Conservation (phyloP, 345 rosid genomes). For the Rubroshorea leprosula region DNA sequence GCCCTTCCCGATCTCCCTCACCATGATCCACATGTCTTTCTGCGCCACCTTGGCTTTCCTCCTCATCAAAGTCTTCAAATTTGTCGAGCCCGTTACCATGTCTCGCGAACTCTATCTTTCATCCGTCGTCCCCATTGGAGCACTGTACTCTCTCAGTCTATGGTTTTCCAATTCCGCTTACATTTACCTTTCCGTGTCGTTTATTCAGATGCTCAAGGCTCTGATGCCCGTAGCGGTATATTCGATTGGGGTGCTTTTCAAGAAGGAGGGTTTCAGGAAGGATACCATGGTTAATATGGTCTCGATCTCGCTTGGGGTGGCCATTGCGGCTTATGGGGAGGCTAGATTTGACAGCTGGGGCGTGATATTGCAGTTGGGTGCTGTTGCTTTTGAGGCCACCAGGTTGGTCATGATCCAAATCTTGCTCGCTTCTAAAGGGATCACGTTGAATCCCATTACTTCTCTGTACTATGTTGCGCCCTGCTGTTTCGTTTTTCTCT, state of each 20-base stretch:
- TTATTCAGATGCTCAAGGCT: conserved; percentile 96
- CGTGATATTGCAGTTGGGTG: conserved; percentile 78
- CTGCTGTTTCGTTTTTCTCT: conserved; percentile 72
- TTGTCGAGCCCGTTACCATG: conserved; percentile 89
- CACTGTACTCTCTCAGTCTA: conserved; percentile 75
- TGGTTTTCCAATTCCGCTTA: conserved; percentile 99
- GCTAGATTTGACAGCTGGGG: conserved; percentile 93
- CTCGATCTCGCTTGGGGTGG: conserved; percentile 91
- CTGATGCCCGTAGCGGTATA: conserved; percentile 97
- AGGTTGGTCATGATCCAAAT: conserved; percentile 87
- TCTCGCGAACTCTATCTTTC: conserved; percentile 69
- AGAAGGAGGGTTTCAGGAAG: conserved; percentile 58
- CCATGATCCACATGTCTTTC: conserved; percentile 98
- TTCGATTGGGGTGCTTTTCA: conserved; percentile 74
- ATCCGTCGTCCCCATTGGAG: conserved; percentile 93
- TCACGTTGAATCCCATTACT: conserved; percentile 77
- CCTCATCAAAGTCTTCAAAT: conserved; percentile 82
- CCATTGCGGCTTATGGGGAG: conserved; percentile 86
- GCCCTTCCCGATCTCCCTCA: conserved; percentile 95
- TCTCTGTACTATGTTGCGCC: conserved; percentile 84
- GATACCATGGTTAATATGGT: conserved; percentile 86
- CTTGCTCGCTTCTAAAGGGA: conserved; percentile 82
- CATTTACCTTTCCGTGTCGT: conserved; percentile 90
- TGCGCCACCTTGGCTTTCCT: conserved; percentile 80
- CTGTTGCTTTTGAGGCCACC: conserved; percentile 90